Base-by-base conservation (phyloP, 2,329 filamentous ascomycete species). In the Metarhizium humberi region DNA sequence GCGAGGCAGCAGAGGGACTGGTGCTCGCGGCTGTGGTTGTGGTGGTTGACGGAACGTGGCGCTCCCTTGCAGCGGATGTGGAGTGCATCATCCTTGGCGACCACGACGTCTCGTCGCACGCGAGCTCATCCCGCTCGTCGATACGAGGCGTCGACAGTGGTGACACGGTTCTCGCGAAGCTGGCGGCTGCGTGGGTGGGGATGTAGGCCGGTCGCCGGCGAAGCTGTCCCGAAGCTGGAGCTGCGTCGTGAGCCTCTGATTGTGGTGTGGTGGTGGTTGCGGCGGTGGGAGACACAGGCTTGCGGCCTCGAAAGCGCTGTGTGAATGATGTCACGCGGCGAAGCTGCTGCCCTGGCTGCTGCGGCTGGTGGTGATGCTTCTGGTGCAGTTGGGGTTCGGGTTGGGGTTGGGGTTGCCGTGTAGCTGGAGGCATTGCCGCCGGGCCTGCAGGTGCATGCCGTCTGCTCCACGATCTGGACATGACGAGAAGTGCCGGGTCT, bases 121-220 rank as follows among this genome's bases (percentile, higher is more conserved):
- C 30, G 18, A 30, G 40, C 52, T 57, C 50, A 13, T 38, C 34
- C 30, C 30, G 43, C 38, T 62, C 63, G 42, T 62, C 58, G 42
- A 51, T 63, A 13, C n/a, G 46, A 53, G 34, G 47, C 52, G 55
- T 61, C 59, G n/a, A 59, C 56, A 47, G 58, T 54, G 51, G 53
- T 16, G 46, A 59, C 53, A 32, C 59, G 56, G 57, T 59, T 51
- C 50, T 40, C 54, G 60, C 58, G 50, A 68, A 68, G 60, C 66
- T 65, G 32, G 62, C 55, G 6, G 66, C 66, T 3, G 66, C 66
- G 53, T 68, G 66, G 25, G 61, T 64, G 2, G 66, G 66, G 25
- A 66, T 60, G 58, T 68, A 68, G 46, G 25, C 16, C 2, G 40
- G 14, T 13, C 25, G 40, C 10, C 30, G 38, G 38, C 38, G 38